Base-by-base conservation (phyloP, 169 alveolate genomes). In the Theileria orientalis region DNA sequence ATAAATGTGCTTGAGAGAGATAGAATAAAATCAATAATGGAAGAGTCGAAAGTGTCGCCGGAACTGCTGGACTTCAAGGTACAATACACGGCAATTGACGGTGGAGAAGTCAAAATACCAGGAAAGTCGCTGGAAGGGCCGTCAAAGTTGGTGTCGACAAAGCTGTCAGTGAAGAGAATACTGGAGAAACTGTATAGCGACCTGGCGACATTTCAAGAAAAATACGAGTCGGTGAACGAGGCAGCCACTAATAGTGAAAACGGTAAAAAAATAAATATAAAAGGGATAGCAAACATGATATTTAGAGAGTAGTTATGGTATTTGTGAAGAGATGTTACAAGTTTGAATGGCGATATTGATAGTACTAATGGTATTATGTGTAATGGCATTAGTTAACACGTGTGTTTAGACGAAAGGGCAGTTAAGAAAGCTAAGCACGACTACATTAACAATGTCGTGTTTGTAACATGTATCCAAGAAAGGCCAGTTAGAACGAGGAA, bases 1-100 rank as follows among this genome's bases (percentile, higher is more conserved):
- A 83, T 88, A 42, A 88, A 87, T 66, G 77, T 88, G 3, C 70
- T 88, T 59, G 93, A 88, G 49, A 60, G 91, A 35, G 87, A 76
- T 56, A 80, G 87, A 64, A 74, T 88, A 33, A 88, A 84, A 51
- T 80, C 86, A 33, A 59, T 75, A 35, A 40, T 88, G 29, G 87
- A 75, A 61, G 87, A 83, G 33, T 47, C 80, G 25, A 84, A 84
- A 11, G 69, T 52, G 1, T 37, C 80, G 29, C 80, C 86, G 8
- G 86, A 78, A 23, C 69, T 78, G 8, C 70, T 69, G 30, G 80
- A 78, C 40, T 72, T 60, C 46, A 78, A 78, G 25, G 62, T 46
- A n/a, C 68, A 73, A 46, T 78, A 69, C 27, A 47, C 32, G 21
- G 44, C 82, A 37, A 47, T 78, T 14, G 32, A 70, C 33, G 41